Evolutionary conservation across 2,329 filamentous ascomycete species (phyloP).

Genomic region (Talaromyces islandicus): DNA sequence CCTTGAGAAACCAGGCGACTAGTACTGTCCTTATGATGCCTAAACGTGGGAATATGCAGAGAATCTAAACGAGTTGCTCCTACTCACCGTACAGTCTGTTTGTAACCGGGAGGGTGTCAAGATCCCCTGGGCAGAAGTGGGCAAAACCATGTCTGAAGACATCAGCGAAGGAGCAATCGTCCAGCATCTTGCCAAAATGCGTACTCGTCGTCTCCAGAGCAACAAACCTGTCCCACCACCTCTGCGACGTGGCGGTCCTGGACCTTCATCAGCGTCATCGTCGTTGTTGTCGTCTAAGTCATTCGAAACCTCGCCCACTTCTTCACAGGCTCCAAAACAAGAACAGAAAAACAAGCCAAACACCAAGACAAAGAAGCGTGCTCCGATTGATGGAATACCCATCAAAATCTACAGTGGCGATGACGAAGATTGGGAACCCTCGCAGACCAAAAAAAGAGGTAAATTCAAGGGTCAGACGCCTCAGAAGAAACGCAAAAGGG

Average conservation of each 20-base stretch:
- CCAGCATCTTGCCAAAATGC: constrained; percentile 43
- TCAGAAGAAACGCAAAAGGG: constrained; percentile 11
- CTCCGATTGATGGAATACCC: constrained; percentile 3
- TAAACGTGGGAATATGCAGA: constrained; percentile 20
- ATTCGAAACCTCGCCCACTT: not conserved
- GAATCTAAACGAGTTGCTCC: constrained; percentile 37
- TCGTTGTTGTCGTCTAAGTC: constrained; percentile 7
- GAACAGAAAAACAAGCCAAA: not conserved
- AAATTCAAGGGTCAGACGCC: constrained; percentile 2
- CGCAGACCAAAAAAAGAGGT: not conserved
- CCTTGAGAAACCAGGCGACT: not conserved
- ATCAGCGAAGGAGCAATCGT: constrained; percentile 40
- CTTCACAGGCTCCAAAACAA: not conserved
- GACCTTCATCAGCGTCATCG: constrained; percentile 1
- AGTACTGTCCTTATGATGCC: not conserved
- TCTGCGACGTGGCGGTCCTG: constrained; percentile 28
- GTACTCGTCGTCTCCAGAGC: constrained; percentile 25
- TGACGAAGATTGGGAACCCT: constrained; percentile 5
- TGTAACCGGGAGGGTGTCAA: constrained; percentile 32
- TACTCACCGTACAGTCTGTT: constrained; percentile 36
- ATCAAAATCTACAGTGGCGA: not conserved
- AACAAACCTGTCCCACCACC: constrained; percentile 34
- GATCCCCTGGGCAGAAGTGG: constrained; percentile 39
- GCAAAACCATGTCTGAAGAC: constrained; percentile 31
- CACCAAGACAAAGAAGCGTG: constrained; percentile 8